Evolutionary conservation across 305 asterid genomes (phyloP).

Genomic region (Fraxinus xanthoxyloides): DNA sequence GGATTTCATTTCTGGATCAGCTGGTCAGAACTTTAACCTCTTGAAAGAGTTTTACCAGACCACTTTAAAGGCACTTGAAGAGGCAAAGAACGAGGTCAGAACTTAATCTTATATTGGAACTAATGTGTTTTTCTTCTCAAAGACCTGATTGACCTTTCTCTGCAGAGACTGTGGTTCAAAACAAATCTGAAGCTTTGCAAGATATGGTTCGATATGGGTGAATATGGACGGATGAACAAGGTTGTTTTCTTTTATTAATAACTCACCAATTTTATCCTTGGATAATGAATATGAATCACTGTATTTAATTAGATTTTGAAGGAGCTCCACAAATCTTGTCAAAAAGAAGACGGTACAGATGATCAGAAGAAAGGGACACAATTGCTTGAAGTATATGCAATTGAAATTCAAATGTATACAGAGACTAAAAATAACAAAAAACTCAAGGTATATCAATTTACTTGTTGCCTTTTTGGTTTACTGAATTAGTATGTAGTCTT

Average conservation of each 20-base stretch:
- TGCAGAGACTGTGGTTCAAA: constrained; percentile 95
- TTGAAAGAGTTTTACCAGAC: constrained; percentile 91
- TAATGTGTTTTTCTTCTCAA: constrained; percentile 7
- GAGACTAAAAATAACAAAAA: constrained; percentile 96
- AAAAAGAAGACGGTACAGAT: constrained; percentile 93
- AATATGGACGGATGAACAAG: constrained; percentile 90
- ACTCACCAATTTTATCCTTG: constrained; percentile 4
- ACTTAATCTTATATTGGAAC: constrained; percentile 9
- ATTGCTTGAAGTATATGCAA: constrained; percentile 89
- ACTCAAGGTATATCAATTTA: constrained; percentile 58
- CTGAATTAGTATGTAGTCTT: not conserved
- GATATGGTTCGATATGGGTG: constrained; percentile 93
- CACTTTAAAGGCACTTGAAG: constrained; percentile 90
- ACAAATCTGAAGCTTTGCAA: constrained; percentile 92
- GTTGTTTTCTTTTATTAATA: constrained; percentile 20
- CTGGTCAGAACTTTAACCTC: constrained; percentile 82
- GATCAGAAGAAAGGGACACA: constrained; percentile 99
- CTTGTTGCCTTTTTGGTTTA: constrained; percentile 5
- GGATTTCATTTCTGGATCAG: constrained; percentile 96
- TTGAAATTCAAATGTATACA: constrained; percentile 96
- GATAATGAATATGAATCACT: constrained; percentile 21
- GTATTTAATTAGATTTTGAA: constrained; percentile 67
- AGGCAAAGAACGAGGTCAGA: constrained; percentile 92
- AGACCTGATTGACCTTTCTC: constrained; percentile 18
- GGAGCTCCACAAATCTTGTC: constrained; percentile 93